These are phyloP conservation scores for Ailanthus altissimus DNA, from an alignment of 345 rosid genomes.

Conservation along the genomic window DNA sequence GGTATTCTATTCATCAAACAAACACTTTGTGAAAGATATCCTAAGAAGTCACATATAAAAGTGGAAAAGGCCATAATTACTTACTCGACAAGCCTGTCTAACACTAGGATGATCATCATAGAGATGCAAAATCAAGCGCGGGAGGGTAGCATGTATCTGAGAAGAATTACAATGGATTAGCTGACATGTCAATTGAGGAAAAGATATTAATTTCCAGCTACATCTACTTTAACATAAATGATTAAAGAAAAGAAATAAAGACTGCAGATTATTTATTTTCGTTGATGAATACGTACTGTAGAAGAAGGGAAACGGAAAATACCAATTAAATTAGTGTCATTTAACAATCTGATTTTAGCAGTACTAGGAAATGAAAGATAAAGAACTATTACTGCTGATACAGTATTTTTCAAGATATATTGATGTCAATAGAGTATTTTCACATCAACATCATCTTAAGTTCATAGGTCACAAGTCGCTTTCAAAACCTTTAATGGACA, in stretches of 20 bases:
- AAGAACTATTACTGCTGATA: not conserved
- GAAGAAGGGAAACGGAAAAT: not conserved
- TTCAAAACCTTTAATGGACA: no score
- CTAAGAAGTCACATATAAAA: slow-evolving; percentile 20
- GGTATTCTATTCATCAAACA: slow-evolving; percentile 52
- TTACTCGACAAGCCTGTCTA: slow-evolving; percentile 88
- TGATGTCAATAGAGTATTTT: not conserved
- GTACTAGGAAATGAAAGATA: not conserved
- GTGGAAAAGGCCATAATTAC: slow-evolving; percentile 25
- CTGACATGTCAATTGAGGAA: slow-evolving; percentile 4
- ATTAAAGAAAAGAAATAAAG: not conserved
- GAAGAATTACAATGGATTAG: slow-evolving; percentile 23
- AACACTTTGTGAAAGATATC: slow-evolving; percentile 22
- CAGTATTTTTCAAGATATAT: not conserved
- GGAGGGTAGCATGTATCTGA: slow-evolving; percentile 80
- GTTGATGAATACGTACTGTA: no score
- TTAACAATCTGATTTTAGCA: not conserved
- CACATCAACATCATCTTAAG: no score
- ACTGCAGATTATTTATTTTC: not conserved
- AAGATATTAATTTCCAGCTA: not conserved
- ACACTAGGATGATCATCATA: slow-evolving; percentile 74
- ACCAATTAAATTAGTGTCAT: not conserved
- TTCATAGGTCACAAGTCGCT: no score
- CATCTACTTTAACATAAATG: slow-evolving; percentile 8
- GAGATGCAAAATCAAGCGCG: slow-evolving; percentile 83